Evolutionary conservation across 495 filamentous ascomycete genomes (phyloP).

Genomic region (Pyrenopolyporus hunteri): DNA sequence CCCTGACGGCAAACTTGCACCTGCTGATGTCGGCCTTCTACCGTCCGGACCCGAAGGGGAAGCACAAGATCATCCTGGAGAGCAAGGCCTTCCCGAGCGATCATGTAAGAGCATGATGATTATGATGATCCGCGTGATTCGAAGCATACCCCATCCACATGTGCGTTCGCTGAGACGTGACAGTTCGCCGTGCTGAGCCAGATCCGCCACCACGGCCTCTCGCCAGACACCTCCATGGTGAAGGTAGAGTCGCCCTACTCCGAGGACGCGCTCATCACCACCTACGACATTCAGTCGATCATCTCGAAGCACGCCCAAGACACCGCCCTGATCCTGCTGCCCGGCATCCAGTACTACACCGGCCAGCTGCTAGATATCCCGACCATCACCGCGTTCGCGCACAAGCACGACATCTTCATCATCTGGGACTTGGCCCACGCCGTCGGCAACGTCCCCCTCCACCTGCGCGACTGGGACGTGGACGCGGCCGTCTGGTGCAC

Average conservation of each 20-base stretch:
- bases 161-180: conserved; percentile 31
- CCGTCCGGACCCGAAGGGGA: conserved; percentile 68
- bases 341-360: conserved; percentile 94
- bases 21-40: conserved; percentile 93
- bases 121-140: conserved; percentile 14
- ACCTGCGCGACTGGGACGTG: conserved; percentile 90
- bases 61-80: conserved; percentile 91
- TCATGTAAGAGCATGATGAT: conserved; percentile 70
- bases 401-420: conserved; percentile 74
- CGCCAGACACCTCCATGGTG: conserved; percentile 74
- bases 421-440: conserved; percentile 98
- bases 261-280: conserved; percentile 63
- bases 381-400: conserved; percentile 81
- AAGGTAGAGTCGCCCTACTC: conserved; percentile 67
- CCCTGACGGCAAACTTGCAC: conserved; percentile 90
- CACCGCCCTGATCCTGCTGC: conserved; percentile 82
- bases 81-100: conserved; percentile 95
- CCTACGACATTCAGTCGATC: conserved; percentile 72
- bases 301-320: conserved; percentile 78
- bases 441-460: conserved; percentile 84
- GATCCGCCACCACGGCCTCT: conserved; percentile 76
- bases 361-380: conserved; percentile 89
- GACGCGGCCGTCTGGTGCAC: conserved; percentile 97
- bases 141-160: no score
- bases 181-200: conserved; percentile 91